Conservation (phyloP, 2,329 filamentous ascomycete genomes). For the Fonsecaea nubica region DNA sequence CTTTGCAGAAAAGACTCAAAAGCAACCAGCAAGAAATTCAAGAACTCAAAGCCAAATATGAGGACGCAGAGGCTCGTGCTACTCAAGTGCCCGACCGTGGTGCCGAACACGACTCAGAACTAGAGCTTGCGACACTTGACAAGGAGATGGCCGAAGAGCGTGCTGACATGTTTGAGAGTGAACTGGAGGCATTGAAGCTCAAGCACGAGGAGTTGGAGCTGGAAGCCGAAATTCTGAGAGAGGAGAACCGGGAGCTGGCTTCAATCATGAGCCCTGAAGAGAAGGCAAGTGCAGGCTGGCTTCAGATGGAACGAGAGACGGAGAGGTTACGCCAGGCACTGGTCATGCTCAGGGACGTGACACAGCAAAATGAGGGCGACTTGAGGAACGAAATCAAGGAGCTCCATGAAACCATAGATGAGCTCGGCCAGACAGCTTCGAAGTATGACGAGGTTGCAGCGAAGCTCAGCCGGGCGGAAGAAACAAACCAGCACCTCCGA, state of each 20-base stretch:
- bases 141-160: conserved; percentile 96
- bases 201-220: conserved; percentile 84
- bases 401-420: conserved; percentile 74
- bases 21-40: conserved; percentile 79
- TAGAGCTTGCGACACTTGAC: conserved; percentile 88
- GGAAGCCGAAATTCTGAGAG: conserved; percentile 83
- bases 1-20: conserved; percentile 86
- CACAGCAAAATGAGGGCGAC: conserved; percentile 82
- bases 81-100: conserved; percentile 68
- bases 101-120: conserved; percentile 80
- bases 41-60: conserved; percentile 77
- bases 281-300: conserved; percentile 81
- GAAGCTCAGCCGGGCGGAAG: conserved; percentile 74
- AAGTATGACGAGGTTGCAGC: conserved; percentile 74
- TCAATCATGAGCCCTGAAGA: conserved; percentile 89
- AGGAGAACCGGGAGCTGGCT: conserved; percentile 84
- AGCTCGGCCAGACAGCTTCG: conserved; percentile 69
- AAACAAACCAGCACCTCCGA: conserved; percentile 80
- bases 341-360: conserved; percentile 82
- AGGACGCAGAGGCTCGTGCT: conserved; percentile 73
- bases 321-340: conserved; percentile 86
- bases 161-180: conserved; percentile 78
- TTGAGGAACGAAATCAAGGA: conserved; percentile 75
- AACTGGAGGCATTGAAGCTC: conserved; percentile 76
- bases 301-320: conserved; percentile 90